Evolutionary conservation across 2,329 filamentous ascomycete genomes (phyloP), one percentile per base, ranked within the genome.

Genomic region (Ascochyta clinopodiicola): DNA sequence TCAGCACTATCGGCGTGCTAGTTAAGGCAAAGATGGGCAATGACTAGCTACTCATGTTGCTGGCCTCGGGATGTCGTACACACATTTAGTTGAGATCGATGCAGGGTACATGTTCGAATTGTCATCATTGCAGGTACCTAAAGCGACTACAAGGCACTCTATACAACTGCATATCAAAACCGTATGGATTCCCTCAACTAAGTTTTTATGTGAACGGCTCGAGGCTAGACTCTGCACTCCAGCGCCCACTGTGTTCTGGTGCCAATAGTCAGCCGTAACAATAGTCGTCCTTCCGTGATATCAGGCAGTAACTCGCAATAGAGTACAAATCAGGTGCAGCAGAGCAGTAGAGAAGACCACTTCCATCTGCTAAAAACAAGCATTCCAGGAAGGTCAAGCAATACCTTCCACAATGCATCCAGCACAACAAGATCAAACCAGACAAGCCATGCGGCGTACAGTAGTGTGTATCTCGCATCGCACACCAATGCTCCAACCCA

Each of bases 71-170:
- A 38, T 36, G 25, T 24, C 19, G 4, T 38, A 24, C 25, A 32
- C 34, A 38, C n/a, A 17, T 29, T 1, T 25, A 32, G 44, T 17
- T 34, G 27, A 54, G 45, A 48, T 35, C 10, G 35, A 39, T 27
- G 34, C 13, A 32, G 21, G 45, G 27, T 45, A 32, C 52, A 56
- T 56, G 31, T 37, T 56, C 45, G 37, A 44, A 45, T n/a, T 34
- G 19, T 42, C 17, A 17, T 43, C 12, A 34, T 34, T 43, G 52
- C 52, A 51, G 42, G 43, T 43, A 7, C 9, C 32, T 24, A 36
- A 37, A 17, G 21, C 21, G 19, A 40, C 19, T 25, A 25, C 15
- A 29, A 39, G 21, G 22, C 5, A 21, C 21, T 22, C 19, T 34
- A 22, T 7, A 17, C 6, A n/a, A 35, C 10, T n/a, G 43, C 40